Evolutionary conservation across 2,329 filamentous ascomycete species (phyloP).

Genomic region (Pseudocercospora fijiensis): DNA sequence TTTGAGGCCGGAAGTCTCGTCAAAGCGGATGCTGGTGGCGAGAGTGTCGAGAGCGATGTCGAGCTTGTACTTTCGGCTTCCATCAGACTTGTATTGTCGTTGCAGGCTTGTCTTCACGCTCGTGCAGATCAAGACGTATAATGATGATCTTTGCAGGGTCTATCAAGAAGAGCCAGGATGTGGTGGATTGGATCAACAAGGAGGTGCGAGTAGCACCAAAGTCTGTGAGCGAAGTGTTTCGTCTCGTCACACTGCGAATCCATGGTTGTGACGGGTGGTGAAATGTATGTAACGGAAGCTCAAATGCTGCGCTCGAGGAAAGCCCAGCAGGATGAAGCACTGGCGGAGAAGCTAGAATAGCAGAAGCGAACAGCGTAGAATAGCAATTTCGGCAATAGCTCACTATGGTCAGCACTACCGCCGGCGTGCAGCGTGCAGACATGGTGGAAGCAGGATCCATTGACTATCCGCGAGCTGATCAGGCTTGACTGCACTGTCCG

Average conservation of each 20-base stretch:
- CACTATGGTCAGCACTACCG: neutral
- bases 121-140: conserved; percentile 1
- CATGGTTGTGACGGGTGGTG: neutral
- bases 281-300: neutral
- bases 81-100: conserved; percentile 8
- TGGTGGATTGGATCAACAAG: neutral
- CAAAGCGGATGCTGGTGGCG: conserved; percentile 69
- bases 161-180: neutral
- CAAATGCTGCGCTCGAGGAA: neutral
- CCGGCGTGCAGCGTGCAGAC: neutral
- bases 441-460: neutral
- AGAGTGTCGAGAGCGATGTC: conserved; percentile 51
- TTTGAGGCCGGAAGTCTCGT: conserved; percentile 8
- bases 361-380: conserved; percentile 1
- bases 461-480: neutral
- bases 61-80: conserved; percentile 21
- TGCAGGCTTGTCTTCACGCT: neutral
- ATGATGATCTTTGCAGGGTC: neutral
- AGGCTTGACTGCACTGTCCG: neutral
- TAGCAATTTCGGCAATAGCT: neutral
- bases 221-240: neutral
- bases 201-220: neutral
- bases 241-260: neutral
- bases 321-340: neutral
- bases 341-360: neutral